Evolutionary conservation across 306 rosid species (phyloP).

Genomic region (Trifolium fragiferum): DNA sequence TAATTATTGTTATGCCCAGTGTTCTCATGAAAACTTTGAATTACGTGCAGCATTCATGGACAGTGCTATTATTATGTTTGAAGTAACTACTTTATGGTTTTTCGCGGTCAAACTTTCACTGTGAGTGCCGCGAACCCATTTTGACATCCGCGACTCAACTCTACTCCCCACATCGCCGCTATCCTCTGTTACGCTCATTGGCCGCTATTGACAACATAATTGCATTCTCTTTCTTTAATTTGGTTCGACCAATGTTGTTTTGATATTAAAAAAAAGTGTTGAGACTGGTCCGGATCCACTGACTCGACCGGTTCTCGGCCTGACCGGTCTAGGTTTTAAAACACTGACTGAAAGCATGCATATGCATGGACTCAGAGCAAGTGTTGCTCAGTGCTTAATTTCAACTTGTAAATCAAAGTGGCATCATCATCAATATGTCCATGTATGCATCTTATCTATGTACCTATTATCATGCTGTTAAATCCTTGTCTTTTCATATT

Average conservation of each 20-base stretch:
- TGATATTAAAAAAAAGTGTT: background rate
- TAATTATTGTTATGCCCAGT: no score
- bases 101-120: no score
- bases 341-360: slow-evolving; percentile 30
- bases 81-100: no score
- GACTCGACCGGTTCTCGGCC: background rate
- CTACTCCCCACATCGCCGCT: no score
- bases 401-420: slow-evolving; percentile 49
- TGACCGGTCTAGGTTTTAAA: background rate
- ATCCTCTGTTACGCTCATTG: no score
- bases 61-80: no score
- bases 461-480: background rate
- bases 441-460: slow-evolving; percentile 30
- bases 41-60: no score
- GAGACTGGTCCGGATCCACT: background rate
- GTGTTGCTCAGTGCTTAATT: slow-evolving; percentile 47
- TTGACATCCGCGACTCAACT: no score
- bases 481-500: background rate
- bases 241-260: background rate
- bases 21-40: no score
- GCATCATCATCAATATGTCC: slow-evolving; percentile 48
- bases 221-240: no score
- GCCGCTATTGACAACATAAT: no score
- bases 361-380: slow-evolving; percentile 49
- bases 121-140: no score